Evolutionary conservation across 1,284 basidiomycete species (phyloP), one percentile per base, ranked within the genome.

Genomic region (Pascua guehoae): DNA sequence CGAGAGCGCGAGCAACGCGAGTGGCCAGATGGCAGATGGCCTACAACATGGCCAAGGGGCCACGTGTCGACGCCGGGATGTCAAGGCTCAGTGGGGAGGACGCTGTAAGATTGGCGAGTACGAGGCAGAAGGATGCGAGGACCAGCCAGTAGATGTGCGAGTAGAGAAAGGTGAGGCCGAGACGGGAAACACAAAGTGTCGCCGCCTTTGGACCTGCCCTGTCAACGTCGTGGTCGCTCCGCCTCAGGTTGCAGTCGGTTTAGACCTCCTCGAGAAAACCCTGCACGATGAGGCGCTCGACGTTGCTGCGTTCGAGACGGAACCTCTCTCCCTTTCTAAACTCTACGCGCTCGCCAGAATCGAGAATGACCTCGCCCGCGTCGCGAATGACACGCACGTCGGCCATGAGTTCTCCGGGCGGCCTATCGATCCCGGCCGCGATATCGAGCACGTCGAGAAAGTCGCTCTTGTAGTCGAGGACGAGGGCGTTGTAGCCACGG

Each of bases 221-320:
- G n/a, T n/a, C n/a, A n/a, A n/a, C n/a, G n/a, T n/a, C n/a, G n/a
- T n/a, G n/a, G n/a, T n/a, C n/a, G 24, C 24, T 32, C 7, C 24
- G 24, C 24, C 24, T 32, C 24, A 32, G 24, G 3, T 32, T 32
- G 24, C 24, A 32, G n/a, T n/a, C 24, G 8, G 16, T 10, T 51
- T 68, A 78, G 1, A 81, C 76, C 58, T 80, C 77, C 77, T 94
- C 89, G 61, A 98, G 78, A 75, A 88, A 95, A 4, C 92, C 93
- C 69, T 93, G 89, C 1, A 94, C 85, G 66, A 97, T 89, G 63
- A 97, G 81, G 71, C 91, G 86, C 74, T 97, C 94, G 58, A 97
- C 86, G 74, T 95, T 90, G 11, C 87, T 84, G 63, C 90, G 80
- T 47, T 88, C 81, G 51, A 96, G 86, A 79, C 91, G 85, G 69